Evolutionary conservation across 768 basidiomycete genomes (phyloP), one percentile per base, ranked within the genome.

Genomic region (Panaeolus cyanescens): DNA sequence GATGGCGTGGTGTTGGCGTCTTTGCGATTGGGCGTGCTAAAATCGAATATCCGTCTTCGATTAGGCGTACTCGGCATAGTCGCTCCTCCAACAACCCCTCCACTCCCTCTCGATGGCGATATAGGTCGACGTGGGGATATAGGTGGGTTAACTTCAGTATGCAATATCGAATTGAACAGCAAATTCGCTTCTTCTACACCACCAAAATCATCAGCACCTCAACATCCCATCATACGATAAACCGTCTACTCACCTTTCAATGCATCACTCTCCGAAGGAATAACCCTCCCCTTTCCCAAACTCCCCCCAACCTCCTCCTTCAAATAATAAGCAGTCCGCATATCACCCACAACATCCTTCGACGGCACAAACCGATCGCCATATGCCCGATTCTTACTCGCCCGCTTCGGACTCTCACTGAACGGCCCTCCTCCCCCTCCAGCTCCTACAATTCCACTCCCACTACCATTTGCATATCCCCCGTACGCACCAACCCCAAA

Each of bases 131-230:
- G 79, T 4, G 89, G 86, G 0, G 87, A 86, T 2, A 86, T 39
- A 22, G 59, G 82, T 4, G 91, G 89, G 0, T 90, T 90, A 54
- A 93, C 89, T 77, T 93, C 88, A 34, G 86, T 83, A 71, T 92
- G 86, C 19, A 93, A 77, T 62, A 93, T 85, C 28, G 89, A 84
- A 62, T 81, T 87, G 78, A 94, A 93, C 56, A 93, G 84, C 10
- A 89, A 81, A 70, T 93, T 93, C 58, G 92, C 91, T 85, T 93
- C 91, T 75, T 93, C 92, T 91, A 62, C 12, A 37, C 42, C 36
- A 33, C 22, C 55, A 54, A 61, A 34, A 58, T 37, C 32, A 25
- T 10, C 8, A 28, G 28, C 19, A 56, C 12, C 15, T 12, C 22
- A 13, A 32, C 30, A 28, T n/a, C 13, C 17, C 13, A 9, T 30